Base-by-base conservation (phyloP, 768 basidiomycete species). In the Agaricus blazei region DNA sequence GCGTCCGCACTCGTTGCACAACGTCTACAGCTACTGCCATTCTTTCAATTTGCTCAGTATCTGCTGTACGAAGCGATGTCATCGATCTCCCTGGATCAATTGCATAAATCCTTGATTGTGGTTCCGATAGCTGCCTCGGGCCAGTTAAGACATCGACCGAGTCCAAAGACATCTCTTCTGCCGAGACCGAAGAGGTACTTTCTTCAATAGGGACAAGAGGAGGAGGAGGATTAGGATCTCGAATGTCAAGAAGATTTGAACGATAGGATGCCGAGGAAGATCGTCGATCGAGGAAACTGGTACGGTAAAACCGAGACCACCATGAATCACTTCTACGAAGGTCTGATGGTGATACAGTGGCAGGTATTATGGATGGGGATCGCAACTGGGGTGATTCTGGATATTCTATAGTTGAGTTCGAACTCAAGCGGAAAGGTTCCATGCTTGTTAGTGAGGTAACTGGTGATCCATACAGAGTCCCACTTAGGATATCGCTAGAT, bases 201-300 rank as follows among this genome's bases (percentile, higher is more conserved):
- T 88, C 82, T 53, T 82, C 78, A 51, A 88, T 83, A 2, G 81
- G 70, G 44, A 75, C 71, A 4, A 93, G 74, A 11, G 75, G 75
- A 0, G 91, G 91, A 3, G 82, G 81, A 1, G 90, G 88, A 50
- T 85, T 84, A 0, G 93, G 92, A 68, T 95, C 92, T 23, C 88
- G 80, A 63, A 93, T 81, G 23, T 90, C 85, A 12, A 75, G 65
- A 23, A 42, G 24, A 69, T 63, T 9, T 54, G 44, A 45, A 61
- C 56, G 50, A 67, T 62, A 57, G 64, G 62, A 54, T 69, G 64
- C 53, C 69, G 69, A 4, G 64, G 69, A 52, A 74, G 73, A 61
- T 76, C 82, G 73, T 40, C 83, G 77, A 59, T 88, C 87, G 27
- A 87, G 74, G 48, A 89, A 72, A 34, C 82, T 79, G 15, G 83